These are phyloP conservation scores for Apostasia ramifera DNA, from an alignment of 106 monocot genomes.

Conservation along the genomic window DNA sequence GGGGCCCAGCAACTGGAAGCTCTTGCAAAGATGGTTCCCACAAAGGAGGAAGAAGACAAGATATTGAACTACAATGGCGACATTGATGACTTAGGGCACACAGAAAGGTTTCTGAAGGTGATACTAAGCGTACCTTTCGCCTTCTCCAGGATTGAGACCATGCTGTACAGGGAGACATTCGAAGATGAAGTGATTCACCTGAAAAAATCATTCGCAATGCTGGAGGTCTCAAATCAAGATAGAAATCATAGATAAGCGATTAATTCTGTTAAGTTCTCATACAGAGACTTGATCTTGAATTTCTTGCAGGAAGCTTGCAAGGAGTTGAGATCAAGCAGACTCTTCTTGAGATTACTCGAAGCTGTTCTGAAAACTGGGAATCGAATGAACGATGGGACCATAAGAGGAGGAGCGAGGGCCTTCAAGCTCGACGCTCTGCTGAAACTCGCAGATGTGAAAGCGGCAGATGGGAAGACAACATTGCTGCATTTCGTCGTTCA, in stretches of 20 bases:
- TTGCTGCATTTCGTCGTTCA: constrained; percentile 93
- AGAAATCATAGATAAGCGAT: too few species aligned
- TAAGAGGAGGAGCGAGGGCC: constrained; percentile 81
- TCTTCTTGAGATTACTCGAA: constrained; percentile 80
- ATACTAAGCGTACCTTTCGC: constrained; percentile 51
- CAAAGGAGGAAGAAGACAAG: constrained; percentile 76
- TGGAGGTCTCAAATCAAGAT: constrained; percentile 39
- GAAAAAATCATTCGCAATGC: constrained; percentile 46
- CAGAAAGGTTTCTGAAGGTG: constrained; percentile 60
- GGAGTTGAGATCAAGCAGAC: constrained; percentile 81
- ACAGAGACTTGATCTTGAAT: background rate
- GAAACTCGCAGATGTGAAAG: constrained; percentile 87
- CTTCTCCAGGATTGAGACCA: constrained; percentile 61
- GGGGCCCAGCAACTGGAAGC: constrained; percentile 67
- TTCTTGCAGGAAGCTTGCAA: constrained; percentile 73
- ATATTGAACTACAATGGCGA: constrained; percentile 38
- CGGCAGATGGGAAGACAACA: constrained; percentile 87
- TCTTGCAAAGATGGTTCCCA: constrained; percentile 74
- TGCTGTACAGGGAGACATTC: constrained; percentile 76
- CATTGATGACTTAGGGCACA: constrained; percentile 37
- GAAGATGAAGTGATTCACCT: constrained; percentile 79
- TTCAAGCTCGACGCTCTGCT: constrained; percentile 93
- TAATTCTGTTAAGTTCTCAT: background rate
- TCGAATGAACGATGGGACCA: constrained; percentile 87
- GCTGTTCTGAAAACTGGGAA: constrained; percentile 89